phyloP scores from a whole-genome alignment of 2,329 filamentous ascomycete species.

The Canariomyces notabilis region DNA sequence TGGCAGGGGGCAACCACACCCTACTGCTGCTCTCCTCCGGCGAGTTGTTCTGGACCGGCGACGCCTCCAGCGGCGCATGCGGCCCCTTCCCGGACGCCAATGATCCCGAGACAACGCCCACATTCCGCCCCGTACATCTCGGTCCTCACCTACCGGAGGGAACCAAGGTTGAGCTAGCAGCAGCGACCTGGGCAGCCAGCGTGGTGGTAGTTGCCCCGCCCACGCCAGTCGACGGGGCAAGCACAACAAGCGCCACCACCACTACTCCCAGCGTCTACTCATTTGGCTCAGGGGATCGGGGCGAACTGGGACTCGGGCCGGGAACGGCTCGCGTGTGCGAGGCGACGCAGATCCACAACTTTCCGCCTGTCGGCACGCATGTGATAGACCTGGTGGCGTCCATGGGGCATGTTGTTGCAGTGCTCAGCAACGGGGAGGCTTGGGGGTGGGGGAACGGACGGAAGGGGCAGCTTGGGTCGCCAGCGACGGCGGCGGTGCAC shows the following conservation, averaged over 20 bases:
- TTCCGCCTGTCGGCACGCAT: slow-evolving; percentile 56
- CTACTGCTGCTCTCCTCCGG: slow-evolving; percentile 61
- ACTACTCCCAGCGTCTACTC: slow-evolving; percentile 55
- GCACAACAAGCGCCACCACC: too few relatives aligned
- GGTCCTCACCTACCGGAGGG: neutral
- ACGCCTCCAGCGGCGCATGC: slow-evolving; percentile 50
- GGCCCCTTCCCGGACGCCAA: slow-evolving; percentile 33
- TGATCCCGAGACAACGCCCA: neutral
- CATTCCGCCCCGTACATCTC: slow-evolving; percentile 38
- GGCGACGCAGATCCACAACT: slow-evolving; percentile 50
- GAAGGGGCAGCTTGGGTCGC: slow-evolving; percentile 74
- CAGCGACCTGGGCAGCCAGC: slow-evolving; percentile 76
- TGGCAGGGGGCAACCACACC: slow-evolving; percentile 82
- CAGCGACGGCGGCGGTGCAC: slow-evolving; percentile 46
- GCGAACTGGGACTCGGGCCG: slow-evolving; percentile 64
- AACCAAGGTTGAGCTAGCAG: slow-evolving; percentile 40
- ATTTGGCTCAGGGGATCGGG: slow-evolving; percentile 63
- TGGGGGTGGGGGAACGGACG: slow-evolving; percentile 87
- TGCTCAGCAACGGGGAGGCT: slow-evolving; percentile 69
- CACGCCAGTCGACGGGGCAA: slow-evolving; percentile 40
- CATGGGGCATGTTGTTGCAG: slow-evolving; percentile 70
- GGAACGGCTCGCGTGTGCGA: slow-evolving; percentile 45
- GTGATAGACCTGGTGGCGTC: slow-evolving; percentile 64
- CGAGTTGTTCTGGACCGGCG: slow-evolving; percentile 60
- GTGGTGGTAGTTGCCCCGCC: slow-evolving; percentile 44